Evolutionary conservation across 805 yeast species (phyloP).

Genomic region (Candida koratica): DNA sequence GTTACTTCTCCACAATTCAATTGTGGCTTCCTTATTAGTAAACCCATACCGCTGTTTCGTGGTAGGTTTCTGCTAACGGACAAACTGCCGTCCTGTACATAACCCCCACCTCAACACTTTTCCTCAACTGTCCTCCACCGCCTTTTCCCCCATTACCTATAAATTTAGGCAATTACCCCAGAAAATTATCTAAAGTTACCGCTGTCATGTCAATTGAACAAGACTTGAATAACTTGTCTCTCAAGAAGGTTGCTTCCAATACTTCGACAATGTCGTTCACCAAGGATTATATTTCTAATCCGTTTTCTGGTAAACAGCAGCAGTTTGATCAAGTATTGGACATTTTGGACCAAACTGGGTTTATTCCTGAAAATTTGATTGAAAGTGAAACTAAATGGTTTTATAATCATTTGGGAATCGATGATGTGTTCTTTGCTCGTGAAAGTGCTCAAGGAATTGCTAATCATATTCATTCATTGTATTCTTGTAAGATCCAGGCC

Average conservation of each 20-base stretch:
- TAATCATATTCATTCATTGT: constrained; percentile 79
- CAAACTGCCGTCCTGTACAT: constrained; percentile 1
- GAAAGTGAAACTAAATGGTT: constrained; percentile 89
- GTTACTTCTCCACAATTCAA: not conserved
- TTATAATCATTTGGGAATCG: constrained; percentile 82
- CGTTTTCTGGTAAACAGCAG: constrained; percentile 73
- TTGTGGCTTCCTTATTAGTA: not conserved
- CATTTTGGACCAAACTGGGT: constrained; percentile 74
- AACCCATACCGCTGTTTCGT: constrained; percentile 1
- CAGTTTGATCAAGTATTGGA: constrained; percentile 83
- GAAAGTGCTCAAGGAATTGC: constrained; percentile 80
- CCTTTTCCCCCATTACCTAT: not conserved
- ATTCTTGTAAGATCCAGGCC: constrained; percentile 91
- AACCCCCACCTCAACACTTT: constrained; percentile 2
- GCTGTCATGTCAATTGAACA: constrained; percentile 13
- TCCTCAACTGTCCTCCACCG: too few species aligned
- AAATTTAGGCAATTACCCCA: not conserved
- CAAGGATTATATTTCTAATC: constrained; percentile 68
- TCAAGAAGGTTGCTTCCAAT: constrained; percentile 25
- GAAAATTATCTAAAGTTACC: not conserved
- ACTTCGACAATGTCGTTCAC: constrained; percentile 23
- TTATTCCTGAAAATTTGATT: constrained; percentile 82
- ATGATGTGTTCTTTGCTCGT: constrained; percentile 85
- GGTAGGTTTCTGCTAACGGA: constrained; percentile 6
- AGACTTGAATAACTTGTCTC: constrained; percentile 19